phyloP scores from a whole-genome alignment of 768 basidiomycete genomes.

The Trichaptum fuscoviolaceum region DNA sequence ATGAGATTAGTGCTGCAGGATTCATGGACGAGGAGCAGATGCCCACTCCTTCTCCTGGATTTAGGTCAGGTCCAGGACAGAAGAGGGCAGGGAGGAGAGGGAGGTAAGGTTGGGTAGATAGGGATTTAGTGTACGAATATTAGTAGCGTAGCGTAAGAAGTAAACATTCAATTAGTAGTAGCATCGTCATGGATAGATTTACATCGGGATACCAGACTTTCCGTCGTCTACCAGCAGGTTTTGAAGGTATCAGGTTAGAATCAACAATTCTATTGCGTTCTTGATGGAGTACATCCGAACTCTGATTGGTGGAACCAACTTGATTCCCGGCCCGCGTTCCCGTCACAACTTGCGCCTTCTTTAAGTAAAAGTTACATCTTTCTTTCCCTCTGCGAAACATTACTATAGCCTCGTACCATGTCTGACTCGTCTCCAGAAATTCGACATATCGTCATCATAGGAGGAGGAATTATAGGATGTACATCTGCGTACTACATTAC shows the following conservation, averaged over 20 bases:
- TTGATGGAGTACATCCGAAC: no score
- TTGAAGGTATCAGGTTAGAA: neutral
- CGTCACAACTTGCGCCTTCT: no score
- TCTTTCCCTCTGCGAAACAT: neutral
- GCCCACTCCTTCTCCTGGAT: neutral
- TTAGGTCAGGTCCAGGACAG: neutral
- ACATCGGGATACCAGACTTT: neutral
- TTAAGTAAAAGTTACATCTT: no score
- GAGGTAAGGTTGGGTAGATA: neutral
- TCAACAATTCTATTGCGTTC: neutral
- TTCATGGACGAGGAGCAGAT: slow-evolving; percentile 30
- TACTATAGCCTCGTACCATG: neutral
- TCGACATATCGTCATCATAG: slow-evolving; percentile 63
- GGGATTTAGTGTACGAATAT: neutral
- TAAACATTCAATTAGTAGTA: neutral
- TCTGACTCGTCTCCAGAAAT: slow-evolving; percentile 6
- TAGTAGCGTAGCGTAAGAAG: neutral
- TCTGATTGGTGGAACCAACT: no score
- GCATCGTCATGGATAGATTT: neutral
- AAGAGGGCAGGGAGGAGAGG: neutral
- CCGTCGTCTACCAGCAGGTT: neutral
- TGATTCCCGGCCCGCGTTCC: no score
- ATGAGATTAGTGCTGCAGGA: slow-evolving; percentile 36
- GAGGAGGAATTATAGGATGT: slow-evolving; percentile 84
- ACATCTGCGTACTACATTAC: slow-evolving; percentile 79